Percentiles rank a stretch among this genome's conserved stretches.
phyloP scores from a whole-genome alignment of 164 flowering plant species.

The Nelumbo lutea region DNA sequence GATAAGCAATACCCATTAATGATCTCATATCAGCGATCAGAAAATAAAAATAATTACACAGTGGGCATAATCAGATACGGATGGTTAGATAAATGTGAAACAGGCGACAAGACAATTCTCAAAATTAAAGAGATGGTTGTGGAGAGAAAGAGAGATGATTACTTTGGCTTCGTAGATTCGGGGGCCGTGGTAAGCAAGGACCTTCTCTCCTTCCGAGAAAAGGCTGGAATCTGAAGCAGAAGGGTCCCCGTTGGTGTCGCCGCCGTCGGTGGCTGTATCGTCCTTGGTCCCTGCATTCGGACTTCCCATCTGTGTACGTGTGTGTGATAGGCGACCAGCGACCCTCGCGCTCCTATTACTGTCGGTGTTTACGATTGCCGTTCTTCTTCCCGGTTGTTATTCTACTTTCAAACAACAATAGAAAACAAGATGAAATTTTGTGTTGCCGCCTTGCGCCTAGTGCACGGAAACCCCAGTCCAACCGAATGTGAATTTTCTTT shows the following conservation, averaged over 20 bases:
- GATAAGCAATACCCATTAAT: too few species aligned
- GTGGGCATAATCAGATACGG: too few species aligned
- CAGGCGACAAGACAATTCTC: too few species aligned
- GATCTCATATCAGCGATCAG: too few species aligned
- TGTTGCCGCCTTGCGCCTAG: too few species aligned
- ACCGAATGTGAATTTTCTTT: too few species aligned
- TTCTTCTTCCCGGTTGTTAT: too few species aligned
- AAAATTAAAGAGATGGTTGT: not conserved
- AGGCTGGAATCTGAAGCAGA: conserved; percentile 37
- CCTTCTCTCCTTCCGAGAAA: conserved; percentile 82
- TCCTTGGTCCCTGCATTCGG: conserved; percentile 41
- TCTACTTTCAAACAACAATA: too few species aligned
- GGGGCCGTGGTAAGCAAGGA: conserved; percentile 88
- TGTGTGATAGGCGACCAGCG: not conserved
- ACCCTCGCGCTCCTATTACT: not conserved
- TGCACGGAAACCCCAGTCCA: too few species aligned
- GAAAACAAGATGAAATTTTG: too few species aligned
- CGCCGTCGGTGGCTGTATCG: conserved; percentile 53
- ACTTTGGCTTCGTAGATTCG: conserved; percentile 93
- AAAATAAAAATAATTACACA: too few species aligned
- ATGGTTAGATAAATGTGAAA: too few species aligned
- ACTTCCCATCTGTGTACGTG: conserved; percentile 50
- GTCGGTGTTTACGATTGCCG: not conserved
- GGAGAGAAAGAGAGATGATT: not conserved
- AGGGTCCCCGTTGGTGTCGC: conserved; percentile 36